phyloP scores from a whole-genome alignment of 2,329 filamentous ascomycete species.

The Pseudogymnoascus destructans region DNA sequence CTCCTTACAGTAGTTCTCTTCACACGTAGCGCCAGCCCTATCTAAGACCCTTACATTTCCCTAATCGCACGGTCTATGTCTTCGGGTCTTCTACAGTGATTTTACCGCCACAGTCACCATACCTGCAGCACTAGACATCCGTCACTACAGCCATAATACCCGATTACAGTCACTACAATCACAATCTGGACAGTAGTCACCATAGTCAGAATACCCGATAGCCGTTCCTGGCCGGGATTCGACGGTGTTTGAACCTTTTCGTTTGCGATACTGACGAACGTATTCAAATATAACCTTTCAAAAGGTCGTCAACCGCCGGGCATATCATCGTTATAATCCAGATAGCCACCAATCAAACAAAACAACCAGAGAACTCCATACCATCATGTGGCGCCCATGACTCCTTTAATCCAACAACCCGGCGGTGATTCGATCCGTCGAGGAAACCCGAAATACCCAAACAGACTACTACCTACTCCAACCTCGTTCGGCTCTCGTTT shows the following conservation, averaged over 20 bases:
- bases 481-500: background rate
- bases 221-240: background rate
- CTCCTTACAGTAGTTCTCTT: background rate
- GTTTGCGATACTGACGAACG: conserved; percentile 4
- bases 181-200: background rate
- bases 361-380: background rate
- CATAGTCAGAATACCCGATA: background rate
- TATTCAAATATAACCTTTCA: conserved; percentile 1
- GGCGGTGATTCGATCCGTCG: background rate
- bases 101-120: background rate
- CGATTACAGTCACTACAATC: background rate
- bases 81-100: background rate
- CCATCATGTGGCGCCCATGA: background rate
- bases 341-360: conserved; percentile 6
- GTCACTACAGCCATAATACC: background rate
- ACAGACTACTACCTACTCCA: background rate
- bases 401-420: background rate
- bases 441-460: background rate
- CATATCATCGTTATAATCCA: background rate
- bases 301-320: background rate
- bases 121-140: background rate
- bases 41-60: conserved; percentile 1
- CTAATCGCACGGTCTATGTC: background rate
- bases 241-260: background rate
- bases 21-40: background rate